A percentile compares a stretch with the other conserved stretches of the same genome.
phyloP scores from a whole-genome alignment of 306 rosid species.

The Rosa persica region DNA sequence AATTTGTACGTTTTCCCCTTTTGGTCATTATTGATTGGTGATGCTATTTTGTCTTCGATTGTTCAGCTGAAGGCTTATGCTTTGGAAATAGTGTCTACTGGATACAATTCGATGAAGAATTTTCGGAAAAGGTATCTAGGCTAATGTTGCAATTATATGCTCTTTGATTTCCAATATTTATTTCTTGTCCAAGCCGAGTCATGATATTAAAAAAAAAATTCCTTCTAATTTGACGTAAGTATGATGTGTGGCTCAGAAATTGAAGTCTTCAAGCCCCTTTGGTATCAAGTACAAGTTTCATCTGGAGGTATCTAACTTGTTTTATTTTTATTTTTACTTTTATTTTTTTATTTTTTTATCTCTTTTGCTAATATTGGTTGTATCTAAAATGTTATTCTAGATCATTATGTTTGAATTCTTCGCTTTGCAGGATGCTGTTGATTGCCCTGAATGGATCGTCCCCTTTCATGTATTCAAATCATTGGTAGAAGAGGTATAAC shows the following conservation, averaged over 20 bases:
- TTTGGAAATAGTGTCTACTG: slow-evolving; percentile 90
- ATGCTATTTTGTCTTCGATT: slow-evolving; percentile 41
- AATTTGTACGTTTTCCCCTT: background rate
- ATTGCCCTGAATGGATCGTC: slow-evolving; percentile 96
- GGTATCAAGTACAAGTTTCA: slow-evolving; percentile 92
- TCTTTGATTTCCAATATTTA: background rate
- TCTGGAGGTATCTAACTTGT: slow-evolving; percentile 60
- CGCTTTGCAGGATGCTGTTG: slow-evolving; percentile 87
- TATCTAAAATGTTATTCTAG: background rate
- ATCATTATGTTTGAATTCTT: background rate
- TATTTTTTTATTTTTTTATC: no score
- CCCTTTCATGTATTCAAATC: slow-evolving; percentile 80
- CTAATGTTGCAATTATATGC: background rate
- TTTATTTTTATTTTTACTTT: background rate
- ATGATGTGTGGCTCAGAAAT: slow-evolving; percentile 61
- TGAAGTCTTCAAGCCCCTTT: slow-evolving; percentile 81
- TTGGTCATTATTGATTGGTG: slow-evolving; percentile 33
- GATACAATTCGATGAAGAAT: slow-evolving; percentile 87
- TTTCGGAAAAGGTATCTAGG: slow-evolving; percentile 65
- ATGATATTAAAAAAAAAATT: background rate
- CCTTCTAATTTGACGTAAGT: slow-evolving; percentile 23
- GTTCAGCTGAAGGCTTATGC: slow-evolving; percentile 76
- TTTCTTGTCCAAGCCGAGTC: background rate
- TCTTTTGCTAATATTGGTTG: background rate
- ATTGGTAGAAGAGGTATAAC: slow-evolving; percentile 85